Base-by-base conservation (phyloP, 192 early-diverging fungal species). In the Coemansia sp. region DNA sequence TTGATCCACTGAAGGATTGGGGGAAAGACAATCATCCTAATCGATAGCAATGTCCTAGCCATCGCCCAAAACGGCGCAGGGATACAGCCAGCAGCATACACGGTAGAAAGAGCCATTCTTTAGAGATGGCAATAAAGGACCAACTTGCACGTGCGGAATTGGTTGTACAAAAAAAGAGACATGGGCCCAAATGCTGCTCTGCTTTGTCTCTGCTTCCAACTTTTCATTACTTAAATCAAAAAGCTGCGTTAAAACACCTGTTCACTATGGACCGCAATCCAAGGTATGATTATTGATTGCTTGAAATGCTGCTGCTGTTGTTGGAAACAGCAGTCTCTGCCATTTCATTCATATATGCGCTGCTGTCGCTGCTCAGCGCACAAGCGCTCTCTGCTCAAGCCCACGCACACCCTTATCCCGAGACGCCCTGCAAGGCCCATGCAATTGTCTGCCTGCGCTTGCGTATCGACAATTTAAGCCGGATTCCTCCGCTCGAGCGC, bases 281-380 rank as follows among this genome's bases (percentile, higher is more conserved):
- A 19, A 46, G 44, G 44, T 46, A 46, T 16, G 44, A 26, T 26
- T 26, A 26, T 26, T 26, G 23, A 26, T 26, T 26, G 23, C 23
- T 26, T 26, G 23, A 26, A 26, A 26, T 26, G 23, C 23, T 26
- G 23, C 23, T 26, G n/a, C n/a, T n/a, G n/a, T n/a, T n/a, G n/a
- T n/a, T n/a, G n/a, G n/a, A n/a, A n/a, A n/a, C n/a, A n/a, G n/a
- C n/a, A n/a, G n/a, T n/a, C n/a, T n/a, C n/a, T n/a, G n/a, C n/a
- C n/a, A n/a, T 46, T 46, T 18, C 44, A 46, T 46, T 46, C 44
- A 46, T 46, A 15, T 46, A 46, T 46, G 44, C 44, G 23, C 44
- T 7, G 0, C 44, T 11, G 44, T 6, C n/a, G 41, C 41, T 43
- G 14, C 37, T 39, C 37, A 2, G 37, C 9, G 37, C 37, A n/a